phyloP scores from a whole-genome alignment of 106 monocot genomes.

The Dactylorhiza incarnata region DNA sequence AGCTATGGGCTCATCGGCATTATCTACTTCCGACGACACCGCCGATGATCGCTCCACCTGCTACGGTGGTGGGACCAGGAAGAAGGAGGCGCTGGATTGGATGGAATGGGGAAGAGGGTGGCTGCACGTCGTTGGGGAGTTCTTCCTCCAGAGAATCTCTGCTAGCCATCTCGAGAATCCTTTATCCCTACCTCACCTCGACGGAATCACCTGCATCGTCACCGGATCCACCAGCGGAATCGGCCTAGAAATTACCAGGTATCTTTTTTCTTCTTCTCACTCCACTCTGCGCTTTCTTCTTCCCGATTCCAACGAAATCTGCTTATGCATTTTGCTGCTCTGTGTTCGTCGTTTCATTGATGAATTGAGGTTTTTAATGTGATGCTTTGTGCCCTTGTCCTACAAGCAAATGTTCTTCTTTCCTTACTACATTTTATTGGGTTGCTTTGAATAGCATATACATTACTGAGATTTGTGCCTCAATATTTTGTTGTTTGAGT shows the following conservation, averaged over 20 bases:
- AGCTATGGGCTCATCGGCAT: background rate
- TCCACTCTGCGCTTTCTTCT: background rate
- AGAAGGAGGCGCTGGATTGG: conserved; percentile 73
- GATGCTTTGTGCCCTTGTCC: background rate
- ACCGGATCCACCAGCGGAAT: conserved; percentile 94
- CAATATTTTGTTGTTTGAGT: background rate
- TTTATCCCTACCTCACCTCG: conserved; percentile 61
- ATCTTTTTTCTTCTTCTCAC: background rate
- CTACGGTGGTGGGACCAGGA: conserved; percentile 12
- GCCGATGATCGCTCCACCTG: background rate
- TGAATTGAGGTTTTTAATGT: background rate
- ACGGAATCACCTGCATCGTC: conserved; percentile 63
- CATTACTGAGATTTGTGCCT: background rate
- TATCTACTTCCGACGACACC: background rate
- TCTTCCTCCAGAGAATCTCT: conserved; percentile 84
- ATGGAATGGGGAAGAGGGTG: conserved; percentile 82
- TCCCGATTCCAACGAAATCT: background rate
- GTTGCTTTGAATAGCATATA: background rate
- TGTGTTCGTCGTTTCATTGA: background rate
- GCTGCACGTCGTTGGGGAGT: conserved; percentile 57
- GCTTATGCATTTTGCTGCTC: background rate
- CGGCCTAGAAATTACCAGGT: conserved; percentile 84
- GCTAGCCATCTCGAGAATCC: conserved; percentile 87
- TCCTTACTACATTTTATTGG: background rate
- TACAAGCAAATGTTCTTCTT: background rate